Evolutionary conservation across 306 rosid species (phyloP).

Genomic region (Prunus salicina): DNA sequence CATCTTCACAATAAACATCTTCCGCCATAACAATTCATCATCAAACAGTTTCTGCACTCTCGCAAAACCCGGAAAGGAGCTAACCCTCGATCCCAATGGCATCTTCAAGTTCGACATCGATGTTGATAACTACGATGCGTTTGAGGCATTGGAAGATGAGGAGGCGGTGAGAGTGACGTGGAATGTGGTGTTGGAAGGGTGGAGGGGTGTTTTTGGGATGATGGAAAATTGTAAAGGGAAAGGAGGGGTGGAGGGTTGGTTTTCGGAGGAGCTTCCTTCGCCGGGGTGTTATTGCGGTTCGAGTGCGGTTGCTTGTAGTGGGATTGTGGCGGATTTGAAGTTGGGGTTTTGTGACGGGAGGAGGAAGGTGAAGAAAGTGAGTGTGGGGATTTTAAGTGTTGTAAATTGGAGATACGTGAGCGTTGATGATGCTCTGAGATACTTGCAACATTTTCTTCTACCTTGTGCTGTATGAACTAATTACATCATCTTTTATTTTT

Average conservation of each 20-base stretch:
- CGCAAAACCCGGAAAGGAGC: not conserved
- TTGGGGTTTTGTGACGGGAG: slow-evolving; percentile 20
- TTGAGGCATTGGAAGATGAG: not conserved
- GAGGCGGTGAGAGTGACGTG: slow-evolving; percentile 51
- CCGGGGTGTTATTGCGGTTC: slow-evolving; percentile 34
- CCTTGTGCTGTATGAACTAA: slow-evolving; percentile 7
- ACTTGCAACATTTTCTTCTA: slow-evolving; percentile 56
- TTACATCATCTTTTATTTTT: not conserved
- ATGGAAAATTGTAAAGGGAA: slow-evolving; percentile 47
- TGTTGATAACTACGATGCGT: not conserved
- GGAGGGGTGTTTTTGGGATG: slow-evolving; percentile 59
- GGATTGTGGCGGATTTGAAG: slow-evolving; percentile 56
- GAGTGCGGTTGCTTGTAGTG: slow-evolving; percentile 31
- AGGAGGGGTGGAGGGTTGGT: slow-evolving; percentile 45
- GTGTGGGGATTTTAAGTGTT: slow-evolving; percentile 54
- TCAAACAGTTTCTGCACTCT: not conserved
- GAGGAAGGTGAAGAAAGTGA: slow-evolving; percentile 26
- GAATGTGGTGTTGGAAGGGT: slow-evolving; percentile 59
- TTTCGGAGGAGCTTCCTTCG: slow-evolving; percentile 54
- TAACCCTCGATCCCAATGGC: slow-evolving; percentile 19
- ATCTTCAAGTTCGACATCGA: slow-evolving; percentile 45
- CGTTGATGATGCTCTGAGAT: slow-evolving; percentile 59
- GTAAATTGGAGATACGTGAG: slow-evolving; percentile 59
- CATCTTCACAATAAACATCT: slow-evolving; percentile 36
- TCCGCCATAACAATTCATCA: not conserved